A percentile compares a stretch with the other conserved stretches of the same genome.
These are phyloP conservation scores for Tillandsia fasciculata DNA, from an alignment of 176 grass and related monocot species.

Conservation along the genomic window DNA sequence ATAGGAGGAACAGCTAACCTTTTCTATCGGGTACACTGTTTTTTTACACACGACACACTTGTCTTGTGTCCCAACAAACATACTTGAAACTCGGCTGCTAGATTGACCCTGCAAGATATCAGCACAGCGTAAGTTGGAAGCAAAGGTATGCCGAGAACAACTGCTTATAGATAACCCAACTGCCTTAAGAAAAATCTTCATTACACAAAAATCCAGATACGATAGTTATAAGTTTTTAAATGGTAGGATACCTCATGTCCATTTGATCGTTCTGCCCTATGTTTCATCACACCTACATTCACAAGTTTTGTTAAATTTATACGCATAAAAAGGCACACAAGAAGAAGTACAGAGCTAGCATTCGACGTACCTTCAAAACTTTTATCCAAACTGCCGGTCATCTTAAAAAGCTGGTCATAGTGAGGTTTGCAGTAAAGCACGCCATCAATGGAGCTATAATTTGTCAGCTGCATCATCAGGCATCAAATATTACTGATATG, in stretches of 20 bases:
- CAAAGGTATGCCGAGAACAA: conserved; percentile 13
- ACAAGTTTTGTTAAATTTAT: not conserved
- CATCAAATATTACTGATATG: not conserved
- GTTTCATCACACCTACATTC: conserved; percentile 49
- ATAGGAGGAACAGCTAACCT: conserved; percentile 27
- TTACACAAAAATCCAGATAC: not conserved
- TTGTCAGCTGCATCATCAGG: conserved; percentile 72
- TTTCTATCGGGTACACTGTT: conserved; percentile 90
- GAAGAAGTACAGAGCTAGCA: not conserved
- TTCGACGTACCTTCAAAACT: conserved; percentile 87
- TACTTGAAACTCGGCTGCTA: conserved; percentile 65
- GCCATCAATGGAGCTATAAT: conserved; percentile 84
- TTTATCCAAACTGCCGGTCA: conserved; percentile 97
- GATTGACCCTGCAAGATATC: conserved; percentile 33
- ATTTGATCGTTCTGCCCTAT: conserved; percentile 60
- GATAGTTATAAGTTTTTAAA: not conserved
- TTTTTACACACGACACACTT: conserved; percentile 84
- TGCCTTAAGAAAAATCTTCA: too few relatives aligned
- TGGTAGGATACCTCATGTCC: conserved; percentile 47
- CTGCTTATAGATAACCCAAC: not conserved
- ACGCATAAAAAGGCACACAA: not conserved
- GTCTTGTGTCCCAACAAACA: conserved; percentile 91
- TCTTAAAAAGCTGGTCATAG: conserved; percentile 93
- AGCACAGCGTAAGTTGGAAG: conserved; percentile 16
- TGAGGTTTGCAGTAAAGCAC: conserved; percentile 96